phyloP scores from a whole-genome alignment of 2,329 filamentous ascomycete species.

The Aureobasidium sp. region DNA sequence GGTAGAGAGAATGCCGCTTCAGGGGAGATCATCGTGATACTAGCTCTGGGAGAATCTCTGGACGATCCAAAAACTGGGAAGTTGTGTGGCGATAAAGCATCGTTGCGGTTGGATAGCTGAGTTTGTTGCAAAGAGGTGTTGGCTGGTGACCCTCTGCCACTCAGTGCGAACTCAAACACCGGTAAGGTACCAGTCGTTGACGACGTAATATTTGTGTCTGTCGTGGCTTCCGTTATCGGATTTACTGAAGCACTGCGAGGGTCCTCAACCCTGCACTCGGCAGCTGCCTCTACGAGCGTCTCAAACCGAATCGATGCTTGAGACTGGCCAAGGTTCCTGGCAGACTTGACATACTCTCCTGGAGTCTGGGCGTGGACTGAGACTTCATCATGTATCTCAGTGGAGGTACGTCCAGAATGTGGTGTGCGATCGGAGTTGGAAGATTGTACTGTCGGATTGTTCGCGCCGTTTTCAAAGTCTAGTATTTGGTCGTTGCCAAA shows the following conservation, averaged over 20 bases:
- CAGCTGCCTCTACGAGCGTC: neutral
- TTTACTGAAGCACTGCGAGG: neutral
- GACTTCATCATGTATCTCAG: neutral
- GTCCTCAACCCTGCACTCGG: neutral
- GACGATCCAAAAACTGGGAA: neutral
- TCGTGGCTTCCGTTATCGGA: neutral
- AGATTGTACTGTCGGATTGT: neutral
- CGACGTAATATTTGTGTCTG: neutral
- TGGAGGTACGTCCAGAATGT: neutral
- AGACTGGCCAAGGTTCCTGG: neutral
- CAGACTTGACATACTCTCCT: too few species aligned
- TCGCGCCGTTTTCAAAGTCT: neutral
- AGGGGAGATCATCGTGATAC: neutral
- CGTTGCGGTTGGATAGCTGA: neutral
- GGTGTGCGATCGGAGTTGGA: neutral
- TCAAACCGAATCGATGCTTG: neutral
- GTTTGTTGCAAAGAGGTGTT: neutral
- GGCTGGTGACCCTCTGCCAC: neutral
- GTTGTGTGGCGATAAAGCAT: neutral
- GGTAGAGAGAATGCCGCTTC: neutral
- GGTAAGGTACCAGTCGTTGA: neutral
- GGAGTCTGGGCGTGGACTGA: too few species aligned
- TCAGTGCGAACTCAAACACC: neutral
- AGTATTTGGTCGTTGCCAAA: neutral
- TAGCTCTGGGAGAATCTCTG: neutral